Conservation (phyloP, 208 protist species). For the Entamoeba dispar region DNA sequence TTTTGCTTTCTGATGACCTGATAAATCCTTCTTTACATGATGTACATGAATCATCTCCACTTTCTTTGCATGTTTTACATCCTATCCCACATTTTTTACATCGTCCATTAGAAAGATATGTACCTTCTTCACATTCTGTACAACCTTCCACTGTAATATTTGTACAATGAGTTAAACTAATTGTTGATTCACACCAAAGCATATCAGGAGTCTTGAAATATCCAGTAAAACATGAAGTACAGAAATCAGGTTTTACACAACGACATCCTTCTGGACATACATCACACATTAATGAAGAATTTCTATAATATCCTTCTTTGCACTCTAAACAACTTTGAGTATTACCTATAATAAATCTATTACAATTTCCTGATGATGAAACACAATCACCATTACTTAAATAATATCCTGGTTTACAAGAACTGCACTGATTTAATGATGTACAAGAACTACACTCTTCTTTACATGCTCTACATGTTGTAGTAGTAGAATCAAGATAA, state of each 20-base stretch:
- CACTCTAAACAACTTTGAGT: background rate
- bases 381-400: background rate
- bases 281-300: background rate
- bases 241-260: background rate
- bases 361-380: too few relatives aligned
- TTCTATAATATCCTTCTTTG: background rate
- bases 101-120: background rate
- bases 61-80: background rate
- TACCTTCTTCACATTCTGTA: background rate
- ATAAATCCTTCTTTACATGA: background rate
- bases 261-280: background rate
- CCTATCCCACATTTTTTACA: background rate
- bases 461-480: background rate
- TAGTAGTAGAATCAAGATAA: background rate
- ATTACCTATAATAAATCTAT: background rate
- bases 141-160: background rate
- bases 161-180: background rate
- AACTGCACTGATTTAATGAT: background rate
- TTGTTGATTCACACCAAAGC: background rate
- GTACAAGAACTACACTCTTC: background rate
- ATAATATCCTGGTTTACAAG: background rate
- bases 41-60: background rate
- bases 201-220: background rate
- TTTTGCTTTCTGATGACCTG: background rate
- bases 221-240: background rate